Conservation (phyloP, 352 stramenopile species). For the Pythium inflatum region DNA sequence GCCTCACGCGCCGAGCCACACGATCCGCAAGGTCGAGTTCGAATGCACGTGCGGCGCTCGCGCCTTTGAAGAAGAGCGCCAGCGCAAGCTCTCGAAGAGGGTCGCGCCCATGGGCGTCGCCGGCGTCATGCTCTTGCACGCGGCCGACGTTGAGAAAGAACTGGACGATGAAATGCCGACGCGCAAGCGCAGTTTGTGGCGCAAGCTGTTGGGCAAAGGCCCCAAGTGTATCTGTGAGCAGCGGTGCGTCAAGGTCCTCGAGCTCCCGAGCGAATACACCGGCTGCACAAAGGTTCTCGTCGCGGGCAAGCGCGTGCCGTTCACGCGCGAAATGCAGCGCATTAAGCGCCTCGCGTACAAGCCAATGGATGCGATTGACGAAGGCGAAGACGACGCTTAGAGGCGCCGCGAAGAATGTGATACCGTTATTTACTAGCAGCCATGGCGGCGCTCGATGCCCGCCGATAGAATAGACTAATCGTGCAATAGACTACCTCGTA, state of each 20-base stretch:
- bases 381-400: slow-evolving; percentile 18
- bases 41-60: slow-evolving; percentile 45
- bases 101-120: slow-evolving; percentile 20
- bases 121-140: slow-evolving; percentile 13
- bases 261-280: slow-evolving; percentile 54
- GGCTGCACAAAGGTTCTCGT: slow-evolving; percentile 48
- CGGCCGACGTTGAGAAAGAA: slow-evolving; percentile 16
- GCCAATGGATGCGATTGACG: slow-evolving; percentile 49
- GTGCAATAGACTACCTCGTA: too few species aligned
- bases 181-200: slow-evolving; percentile 58
- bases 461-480: too few species aligned
- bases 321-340: slow-evolving; percentile 59
- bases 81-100: background rate
- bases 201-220: slow-evolving; percentile 56
- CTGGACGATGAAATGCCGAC: slow-evolving; percentile 6
- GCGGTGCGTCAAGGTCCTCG: slow-evolving; percentile 33
- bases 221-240: slow-evolving; percentile 60
- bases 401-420: background rate
- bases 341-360: slow-evolving; percentile 44
- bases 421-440: too few species aligned
- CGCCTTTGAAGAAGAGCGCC: slow-evolving; percentile 34
- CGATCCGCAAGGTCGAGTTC: background rate
- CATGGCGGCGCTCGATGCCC: too few species aligned
- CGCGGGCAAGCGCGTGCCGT: slow-evolving; percentile 54
- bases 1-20: background rate